Base-by-base conservation (phyloP, 768 basidiomycete genomes). In the Mycena capillaripes region DNA sequence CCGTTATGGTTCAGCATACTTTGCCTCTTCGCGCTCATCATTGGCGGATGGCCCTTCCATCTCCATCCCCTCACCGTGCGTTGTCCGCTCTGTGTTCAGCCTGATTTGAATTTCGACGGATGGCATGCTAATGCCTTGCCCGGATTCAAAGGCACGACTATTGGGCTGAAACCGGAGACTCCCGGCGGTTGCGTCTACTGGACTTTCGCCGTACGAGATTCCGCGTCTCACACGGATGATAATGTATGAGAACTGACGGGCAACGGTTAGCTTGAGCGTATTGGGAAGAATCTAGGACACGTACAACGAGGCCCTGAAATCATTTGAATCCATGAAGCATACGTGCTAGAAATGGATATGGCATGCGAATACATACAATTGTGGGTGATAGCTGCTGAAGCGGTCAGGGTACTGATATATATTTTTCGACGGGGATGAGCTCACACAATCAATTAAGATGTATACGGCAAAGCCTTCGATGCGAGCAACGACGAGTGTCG, bases 381-480 rank as follows among this genome's bases (percentile, higher is more conserved):
- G 60, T 62, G 19, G 60, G 44, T 9, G 60, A 29, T n/a, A n/a
- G 23, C 60, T 62, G 42, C 10, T 11, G 25, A 12, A 9, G 4
- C 10, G 10, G 23, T 62, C 2, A 62, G 40, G 17, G 11, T 27
- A 27, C 27, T n/a, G 17, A 30, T 36, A 36, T 12, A 30, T 17
- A 14, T 1, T 29, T n/a, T 10, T 25, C 16, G 19, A 62, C 3
- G 32, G 23, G 17, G 4, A 30, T 19, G 17, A 17, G 12, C 60
- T 40, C 32, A 62, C 60, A n/a, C 60, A 62, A 32, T 62, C 36
- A 29, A 62, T 19, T 19, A 62, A 17, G 32, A 62, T n/a, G 17
- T 19, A 62, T 19, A 7, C 30, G 19, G 21, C 44, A 29, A 30
- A 62, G 17, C 42, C 19, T 7, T 21, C 21, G 19, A 46, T 12